These are phyloP conservation scores for Dentiscutata heterogama DNA, from an alignment of 371 early-diverging fungal genomes.

Conservation along the genomic window DNA sequence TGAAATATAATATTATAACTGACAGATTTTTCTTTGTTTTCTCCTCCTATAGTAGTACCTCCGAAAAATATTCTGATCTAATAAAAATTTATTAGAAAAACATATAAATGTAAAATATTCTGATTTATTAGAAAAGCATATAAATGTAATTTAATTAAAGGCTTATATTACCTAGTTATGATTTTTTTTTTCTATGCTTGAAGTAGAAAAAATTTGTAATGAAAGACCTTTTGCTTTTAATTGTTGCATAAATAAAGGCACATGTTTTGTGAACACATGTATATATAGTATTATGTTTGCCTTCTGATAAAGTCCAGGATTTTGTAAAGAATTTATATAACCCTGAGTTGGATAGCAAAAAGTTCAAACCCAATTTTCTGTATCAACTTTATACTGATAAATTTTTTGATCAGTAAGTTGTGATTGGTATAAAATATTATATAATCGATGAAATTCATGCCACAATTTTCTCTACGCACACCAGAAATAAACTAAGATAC, in stretches of 20 bases:
- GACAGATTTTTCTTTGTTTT: neutral
- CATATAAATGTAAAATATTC: no score
- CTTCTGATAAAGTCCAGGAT: neutral
- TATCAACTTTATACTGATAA: conserved; percentile 1
- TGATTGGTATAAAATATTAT: neutral
- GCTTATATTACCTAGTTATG: neutral
- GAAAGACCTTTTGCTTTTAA: neutral
- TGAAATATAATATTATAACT: neutral
- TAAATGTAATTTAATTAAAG: neutral
- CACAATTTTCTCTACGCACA: neutral
- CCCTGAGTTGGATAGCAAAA: neutral
- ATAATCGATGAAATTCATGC: neutral
- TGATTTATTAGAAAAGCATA: no score
- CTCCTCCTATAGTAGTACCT: neutral
- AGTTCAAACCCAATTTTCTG: neutral
- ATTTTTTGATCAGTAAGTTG: neutral
- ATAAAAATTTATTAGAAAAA: neutral
- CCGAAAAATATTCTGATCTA: conserved; percentile 13
- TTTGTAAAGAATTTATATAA: neutral
- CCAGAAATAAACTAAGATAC: neutral
- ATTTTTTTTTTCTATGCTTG: conserved; percentile 22
- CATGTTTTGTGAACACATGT: conserved; percentile 8
- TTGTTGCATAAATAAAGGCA: conserved; percentile 2
- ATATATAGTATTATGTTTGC: neutral
- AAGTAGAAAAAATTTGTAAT: conserved; percentile 1